phyloP scores from a whole-genome alignment of 2,329 filamentous ascomycete genomes.

The Fusarium proliferatum region DNA sequence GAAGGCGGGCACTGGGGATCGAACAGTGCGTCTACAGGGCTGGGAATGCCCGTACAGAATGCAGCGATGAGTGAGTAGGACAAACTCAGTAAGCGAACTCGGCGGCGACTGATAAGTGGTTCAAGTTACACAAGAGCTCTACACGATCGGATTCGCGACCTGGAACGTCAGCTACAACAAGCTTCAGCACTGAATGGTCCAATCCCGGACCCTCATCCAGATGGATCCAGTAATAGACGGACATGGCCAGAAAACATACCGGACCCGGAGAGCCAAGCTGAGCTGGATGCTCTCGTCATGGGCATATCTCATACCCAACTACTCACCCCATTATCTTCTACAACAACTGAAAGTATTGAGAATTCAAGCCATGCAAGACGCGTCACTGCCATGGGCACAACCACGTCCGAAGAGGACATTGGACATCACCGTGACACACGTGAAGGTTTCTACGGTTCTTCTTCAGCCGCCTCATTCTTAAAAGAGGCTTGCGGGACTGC shows the following conservation, averaged over 20 bases:
- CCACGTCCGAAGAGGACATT: not conserved
- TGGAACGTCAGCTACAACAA: not conserved
- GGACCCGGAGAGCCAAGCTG: not conserved
- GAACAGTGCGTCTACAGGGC: not conserved
- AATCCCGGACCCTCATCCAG: accelerated
- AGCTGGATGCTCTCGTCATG: not conserved
- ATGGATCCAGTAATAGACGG: accelerated
- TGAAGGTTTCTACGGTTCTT: not conserved
- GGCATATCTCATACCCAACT: not conserved
- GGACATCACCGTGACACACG: not conserved
- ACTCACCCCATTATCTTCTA: not conserved
- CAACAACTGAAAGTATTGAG: not conserved
- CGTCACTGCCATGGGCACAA: not conserved
- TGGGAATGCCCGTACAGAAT: not conserved
- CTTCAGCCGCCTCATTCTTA: not conserved
- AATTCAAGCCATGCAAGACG: not conserved
- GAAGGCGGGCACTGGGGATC: not conserved
- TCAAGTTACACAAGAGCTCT: not conserved
- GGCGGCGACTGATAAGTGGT: not conserved
- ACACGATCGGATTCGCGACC: not conserved
- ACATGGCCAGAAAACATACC: not conserved
- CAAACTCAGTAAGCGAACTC: too few relatives aligned
- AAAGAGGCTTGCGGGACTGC: not conserved
- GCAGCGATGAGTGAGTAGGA: not conserved
- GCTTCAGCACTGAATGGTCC: not conserved